These are phyloP conservation scores for Leccinum incarnatum DNA, from an alignment of 768 basidiomycete species.

Conservation along the genomic window DNA sequence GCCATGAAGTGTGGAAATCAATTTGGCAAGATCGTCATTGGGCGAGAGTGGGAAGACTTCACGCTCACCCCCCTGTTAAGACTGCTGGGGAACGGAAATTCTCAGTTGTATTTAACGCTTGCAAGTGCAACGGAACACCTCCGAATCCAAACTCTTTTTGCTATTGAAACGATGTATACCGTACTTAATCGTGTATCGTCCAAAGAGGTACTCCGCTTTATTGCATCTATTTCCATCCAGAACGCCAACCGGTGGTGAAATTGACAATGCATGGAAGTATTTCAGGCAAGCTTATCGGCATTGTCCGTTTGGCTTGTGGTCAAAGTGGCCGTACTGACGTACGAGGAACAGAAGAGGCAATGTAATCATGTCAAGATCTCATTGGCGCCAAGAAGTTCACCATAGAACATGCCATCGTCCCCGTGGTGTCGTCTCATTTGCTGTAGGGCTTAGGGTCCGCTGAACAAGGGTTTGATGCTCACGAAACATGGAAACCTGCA, in stretches of 20 bases:
- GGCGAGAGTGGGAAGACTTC: constrained; percentile 19
- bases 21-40: constrained; percentile 74
- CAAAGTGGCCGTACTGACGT: constrained; percentile 12
- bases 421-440: constrained; percentile 61
- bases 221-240: constrained; percentile 34
- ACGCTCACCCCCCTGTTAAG: neutral
- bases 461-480: constrained; percentile 68
- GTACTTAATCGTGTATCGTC: neutral
- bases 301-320: neutral
- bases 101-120: neutral
- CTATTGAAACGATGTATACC: neutral
- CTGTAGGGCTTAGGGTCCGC: constrained; percentile 62
- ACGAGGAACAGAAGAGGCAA: constrained; percentile 48
- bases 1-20: constrained; percentile 61
- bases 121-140: neutral
- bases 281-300: constrained; percentile 73
- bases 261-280: constrained; percentile 77
- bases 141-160: neutral
- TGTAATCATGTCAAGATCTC: constrained; percentile 80
- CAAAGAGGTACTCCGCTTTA: neutral
- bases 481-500: constrained; percentile 36
- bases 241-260: constrained; percentile 59
- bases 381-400: constrained; percentile 77
- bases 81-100: neutral
- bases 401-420: constrained; percentile 60